These are phyloP conservation scores for Geranomyces variabilis DNA, from an alignment of 192 early-diverging fungal species.

Conservation along the genomic window DNA sequence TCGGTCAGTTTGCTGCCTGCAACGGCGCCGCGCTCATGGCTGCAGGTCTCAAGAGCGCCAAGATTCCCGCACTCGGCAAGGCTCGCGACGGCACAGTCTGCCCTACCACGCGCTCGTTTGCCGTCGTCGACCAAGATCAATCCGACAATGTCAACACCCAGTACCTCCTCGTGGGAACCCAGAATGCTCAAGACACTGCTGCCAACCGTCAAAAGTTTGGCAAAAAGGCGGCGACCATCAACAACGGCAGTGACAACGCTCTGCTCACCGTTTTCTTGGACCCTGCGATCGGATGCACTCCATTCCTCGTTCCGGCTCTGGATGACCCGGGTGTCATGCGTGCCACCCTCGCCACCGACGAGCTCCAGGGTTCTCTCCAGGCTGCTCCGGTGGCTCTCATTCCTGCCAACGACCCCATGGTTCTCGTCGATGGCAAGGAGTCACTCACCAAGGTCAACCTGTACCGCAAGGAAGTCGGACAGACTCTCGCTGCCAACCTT, in stretches of 20 bases:
- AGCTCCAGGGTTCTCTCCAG: slow-evolving; percentile 42
- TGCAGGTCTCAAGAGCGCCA: slow-evolving; percentile 30
- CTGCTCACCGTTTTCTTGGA: slow-evolving; percentile 39
- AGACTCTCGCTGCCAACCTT: slow-evolving; percentile 8
- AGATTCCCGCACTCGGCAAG: slow-evolving; percentile 37
- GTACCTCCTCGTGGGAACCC: slow-evolving; percentile 30
- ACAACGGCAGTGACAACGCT: slow-evolving; percentile 47
- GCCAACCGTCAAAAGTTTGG: slow-evolving; percentile 38
- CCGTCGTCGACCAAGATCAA: slow-evolving; percentile 43
- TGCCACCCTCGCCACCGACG: slow-evolving; percentile 42
- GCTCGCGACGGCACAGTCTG: slow-evolving; percentile 36
- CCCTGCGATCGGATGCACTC: slow-evolving; percentile 41
- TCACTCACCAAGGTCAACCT: slow-evolving; percentile 17
- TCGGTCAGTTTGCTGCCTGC: slow-evolving; percentile 51
- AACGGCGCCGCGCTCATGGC: slow-evolving; percentile 41
- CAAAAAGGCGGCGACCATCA: slow-evolving; percentile 30
- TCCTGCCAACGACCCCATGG: slow-evolving; percentile 47
- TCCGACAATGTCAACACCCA: slow-evolving; percentile 47
- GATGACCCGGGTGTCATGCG: slow-evolving; percentile 37
- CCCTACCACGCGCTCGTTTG: slow-evolving; percentile 44
- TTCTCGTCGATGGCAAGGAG: slow-evolving; percentile 19
- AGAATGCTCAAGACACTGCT: slow-evolving; percentile 44
- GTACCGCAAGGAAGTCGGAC: slow-evolving; percentile 6
- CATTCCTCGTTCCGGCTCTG: slow-evolving; percentile 40
- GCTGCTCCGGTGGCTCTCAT: slow-evolving; percentile 40